Base-by-base conservation (phyloP, 805 yeast genomes). In the Allodekkera sacchari region DNA sequence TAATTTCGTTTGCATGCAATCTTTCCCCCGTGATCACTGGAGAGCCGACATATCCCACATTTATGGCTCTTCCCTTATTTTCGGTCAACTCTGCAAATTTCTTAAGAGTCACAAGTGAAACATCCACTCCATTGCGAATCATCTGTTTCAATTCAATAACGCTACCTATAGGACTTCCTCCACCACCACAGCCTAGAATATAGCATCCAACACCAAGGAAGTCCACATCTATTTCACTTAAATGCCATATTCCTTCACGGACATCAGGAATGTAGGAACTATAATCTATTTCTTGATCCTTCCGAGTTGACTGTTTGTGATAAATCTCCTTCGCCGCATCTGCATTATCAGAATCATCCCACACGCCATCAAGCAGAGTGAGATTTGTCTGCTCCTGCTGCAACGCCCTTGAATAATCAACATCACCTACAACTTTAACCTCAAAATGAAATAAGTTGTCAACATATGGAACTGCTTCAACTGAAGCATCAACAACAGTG, bases 111-210 rank as follows among this genome's bases (percentile, higher is more conserved):
- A 61, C 37, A 9, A 64, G 58, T 36, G 37, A 46, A 14, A 63
- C 52, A 7, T 27, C 32, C 11, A 44, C 53, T 5, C 69, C 72
- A 9, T 43, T 34, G 22, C 56, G 35, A 12, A 64, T 35, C 35
- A 51, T 33, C 30, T 54, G 55, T 30, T 59, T 47, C 3, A 55
- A 34, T 28, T 55, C 60, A 4, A 65, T 47, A 28, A 40, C 58
- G 11, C 44, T 41, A 6, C 64, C 48, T 43, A 61, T 58, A 18
- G 70, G 34, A 27, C 57, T 55, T 26, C 71, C 71, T 21, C 71
- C 71, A 12, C 71, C 71, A 3, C 70, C 71, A 43, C 67, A 61
- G 3, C 71, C 71, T 4, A 66, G 53, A 27, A 65, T 62, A 35
- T 64, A 65, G 6, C 42, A 37, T 11, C 72, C 73, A 31, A 59